Evolutionary conservation across 176 grass and related monocot genomes (phyloP).

Genomic region (Echinochloa phyllopogon): DNA sequence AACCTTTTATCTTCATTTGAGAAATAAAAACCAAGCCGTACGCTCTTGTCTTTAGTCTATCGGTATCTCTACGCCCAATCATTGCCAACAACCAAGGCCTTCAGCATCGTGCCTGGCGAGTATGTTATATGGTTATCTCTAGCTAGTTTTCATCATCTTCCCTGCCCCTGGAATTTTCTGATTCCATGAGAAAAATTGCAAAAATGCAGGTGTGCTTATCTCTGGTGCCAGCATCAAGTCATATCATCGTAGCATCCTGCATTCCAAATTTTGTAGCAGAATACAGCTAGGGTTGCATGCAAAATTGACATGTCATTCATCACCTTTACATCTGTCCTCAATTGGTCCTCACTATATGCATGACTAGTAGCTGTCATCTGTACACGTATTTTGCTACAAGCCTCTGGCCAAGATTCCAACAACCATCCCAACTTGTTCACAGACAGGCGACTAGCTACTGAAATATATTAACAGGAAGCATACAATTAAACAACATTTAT

Average conservation of each 20-base stretch:
- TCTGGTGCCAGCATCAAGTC: constrained; percentile 23
- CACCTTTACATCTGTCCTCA: constrained; percentile 38
- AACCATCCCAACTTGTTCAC: neutral
- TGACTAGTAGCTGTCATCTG: neutral
- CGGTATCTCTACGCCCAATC: neutral
- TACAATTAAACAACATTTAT: neutral
- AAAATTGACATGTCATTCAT: constrained; percentile 12
- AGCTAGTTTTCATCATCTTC: neutral
- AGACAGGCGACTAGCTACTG: neutral
- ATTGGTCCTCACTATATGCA: neutral
- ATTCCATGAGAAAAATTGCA: constrained; percentile 31
- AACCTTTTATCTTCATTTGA: neutral
- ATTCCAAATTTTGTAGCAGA: constrained; percentile 31
- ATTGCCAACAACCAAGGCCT: neutral
- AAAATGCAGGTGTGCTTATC: constrained; percentile 33
- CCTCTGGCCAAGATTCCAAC: neutral
- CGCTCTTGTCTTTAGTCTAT: neutral
- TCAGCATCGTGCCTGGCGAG: neutral
- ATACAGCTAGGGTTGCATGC: constrained; percentile 15
- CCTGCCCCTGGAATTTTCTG: neutral
- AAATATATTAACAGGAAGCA: neutral
- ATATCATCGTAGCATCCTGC: constrained; percentile 22
- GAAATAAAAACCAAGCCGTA: constrained; percentile 8
- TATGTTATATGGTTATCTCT: neutral
- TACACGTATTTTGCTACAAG: constrained; percentile 1